These are phyloP conservation scores for Colletotrichum somersetense DNA, from an alignment of 2,329 filamentous ascomycete genomes.

Conservation along the genomic window DNA sequence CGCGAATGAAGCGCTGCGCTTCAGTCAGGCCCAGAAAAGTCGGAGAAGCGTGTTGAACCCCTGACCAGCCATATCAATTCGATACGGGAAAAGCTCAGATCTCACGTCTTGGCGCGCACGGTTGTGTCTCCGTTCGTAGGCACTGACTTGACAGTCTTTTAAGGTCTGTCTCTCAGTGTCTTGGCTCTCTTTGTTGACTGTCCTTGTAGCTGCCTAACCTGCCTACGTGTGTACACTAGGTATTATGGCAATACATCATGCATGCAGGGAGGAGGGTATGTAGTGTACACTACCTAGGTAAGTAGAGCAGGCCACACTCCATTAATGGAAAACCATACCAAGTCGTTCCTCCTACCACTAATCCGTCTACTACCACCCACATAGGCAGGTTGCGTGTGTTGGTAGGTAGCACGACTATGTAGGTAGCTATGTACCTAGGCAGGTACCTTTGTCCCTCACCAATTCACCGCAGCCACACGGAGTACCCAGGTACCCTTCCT, in stretches of 20 bases:
- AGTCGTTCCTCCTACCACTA: too few species aligned
- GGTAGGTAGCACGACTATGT: too few species aligned
- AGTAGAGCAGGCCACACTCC: too few species aligned
- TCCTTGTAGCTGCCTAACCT: background rate
- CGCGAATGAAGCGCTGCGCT: background rate
- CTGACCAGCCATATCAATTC: constrained; percentile 25
- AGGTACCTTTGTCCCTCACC: background rate
- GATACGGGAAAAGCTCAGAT: constrained; percentile 36
- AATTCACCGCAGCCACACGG: background rate
- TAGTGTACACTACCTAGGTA: background rate
- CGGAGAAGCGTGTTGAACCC: constrained; percentile 19
- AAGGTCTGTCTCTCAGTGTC: background rate
- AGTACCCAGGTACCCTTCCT: background rate
- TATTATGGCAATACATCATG: too few species aligned
- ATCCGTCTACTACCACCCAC: too few species aligned
- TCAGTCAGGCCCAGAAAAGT: constrained; percentile 1
- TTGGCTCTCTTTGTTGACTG: background rate
- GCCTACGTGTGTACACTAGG: too few species aligned
- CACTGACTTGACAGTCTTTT: background rate
- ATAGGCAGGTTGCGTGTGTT: too few species aligned
- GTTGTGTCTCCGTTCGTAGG: background rate
- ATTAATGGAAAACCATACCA: too few species aligned
- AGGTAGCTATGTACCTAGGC: too few species aligned
- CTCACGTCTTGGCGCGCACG: constrained; percentile 29
- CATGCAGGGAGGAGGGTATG: background rate